phyloP scores from a whole-genome alignment of 495 filamentous ascomycete species.

The Trichoderma reesei region DNA sequence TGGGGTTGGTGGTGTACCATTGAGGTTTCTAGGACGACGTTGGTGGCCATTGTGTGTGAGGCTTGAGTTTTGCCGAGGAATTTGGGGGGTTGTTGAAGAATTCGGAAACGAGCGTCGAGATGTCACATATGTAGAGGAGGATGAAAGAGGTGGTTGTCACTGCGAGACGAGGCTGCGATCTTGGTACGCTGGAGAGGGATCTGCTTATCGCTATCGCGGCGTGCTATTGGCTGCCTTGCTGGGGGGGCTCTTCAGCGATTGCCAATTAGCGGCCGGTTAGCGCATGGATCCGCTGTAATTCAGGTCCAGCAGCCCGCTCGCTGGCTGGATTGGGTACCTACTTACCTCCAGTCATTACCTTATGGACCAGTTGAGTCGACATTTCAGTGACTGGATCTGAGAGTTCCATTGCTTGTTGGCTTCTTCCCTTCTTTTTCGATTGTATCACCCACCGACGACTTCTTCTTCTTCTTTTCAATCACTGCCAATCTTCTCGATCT shows the following conservation, averaged over 20 bases:
- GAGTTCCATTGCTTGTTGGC: too few relatives aligned
- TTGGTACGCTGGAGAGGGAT: background rate
- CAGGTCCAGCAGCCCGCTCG: too few relatives aligned
- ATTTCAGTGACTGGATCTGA: too few relatives aligned
- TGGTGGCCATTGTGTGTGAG: slow-evolving; percentile 52
- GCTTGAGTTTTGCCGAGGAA: background rate
- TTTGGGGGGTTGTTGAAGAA: background rate
- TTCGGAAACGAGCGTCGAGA: background rate
- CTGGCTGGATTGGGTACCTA: too few relatives aligned
- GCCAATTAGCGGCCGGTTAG: background rate
- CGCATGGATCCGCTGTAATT: too few relatives aligned
- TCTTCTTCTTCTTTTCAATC: background rate
- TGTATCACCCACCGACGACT: too few relatives aligned
- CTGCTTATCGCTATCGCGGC: background rate
- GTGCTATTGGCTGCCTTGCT: background rate
- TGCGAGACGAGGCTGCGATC: slow-evolving; percentile 3
- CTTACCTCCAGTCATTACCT: too few relatives aligned
- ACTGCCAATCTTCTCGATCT: background rate
- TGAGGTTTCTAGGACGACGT: slow-evolving; percentile 67
- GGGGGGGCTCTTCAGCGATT: background rate
- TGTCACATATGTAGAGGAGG: background rate
- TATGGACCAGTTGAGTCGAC: too few relatives aligned
- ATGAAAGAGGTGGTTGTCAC: background rate
- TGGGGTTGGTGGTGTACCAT: slow-evolving; percentile 47
- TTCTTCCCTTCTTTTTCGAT: too few relatives aligned